phyloP scores from a whole-genome alignment of 345 rosid species.

The Moricandia moricandioides region DNA sequence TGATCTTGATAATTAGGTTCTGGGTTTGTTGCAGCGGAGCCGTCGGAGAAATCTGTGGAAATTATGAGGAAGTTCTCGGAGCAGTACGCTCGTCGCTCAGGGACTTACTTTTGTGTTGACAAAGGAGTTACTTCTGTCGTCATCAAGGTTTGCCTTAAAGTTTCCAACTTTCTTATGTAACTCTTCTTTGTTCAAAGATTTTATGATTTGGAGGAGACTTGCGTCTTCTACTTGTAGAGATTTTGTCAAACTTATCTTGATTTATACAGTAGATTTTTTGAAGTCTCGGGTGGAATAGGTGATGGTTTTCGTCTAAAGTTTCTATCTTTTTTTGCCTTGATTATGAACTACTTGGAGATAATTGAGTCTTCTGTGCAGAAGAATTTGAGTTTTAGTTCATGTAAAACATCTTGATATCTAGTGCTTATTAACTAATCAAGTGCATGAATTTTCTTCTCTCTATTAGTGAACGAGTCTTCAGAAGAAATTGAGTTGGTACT shows the following conservation, averaged over 20 bases:
- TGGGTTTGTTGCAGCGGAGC: constrained; percentile 53
- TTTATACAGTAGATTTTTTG: not conserved
- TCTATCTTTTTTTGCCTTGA: not conserved
- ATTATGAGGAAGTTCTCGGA: constrained; percentile 98
- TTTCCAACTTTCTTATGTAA: not conserved
- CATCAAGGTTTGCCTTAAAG: constrained; percentile 55
- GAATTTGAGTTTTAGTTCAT: not conserved
- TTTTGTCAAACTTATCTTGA: not conserved
- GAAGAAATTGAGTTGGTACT: not conserved
- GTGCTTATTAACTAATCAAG: not conserved
- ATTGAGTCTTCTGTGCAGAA: not conserved
- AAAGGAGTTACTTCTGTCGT: constrained; percentile 96
- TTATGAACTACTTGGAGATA: not conserved
- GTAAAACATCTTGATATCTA: not conserved
- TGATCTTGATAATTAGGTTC: not conserved
- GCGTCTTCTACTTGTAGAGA: not conserved
- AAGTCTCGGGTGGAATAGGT: not conserved
- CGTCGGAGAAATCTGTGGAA: constrained; percentile 84
- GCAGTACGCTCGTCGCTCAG: constrained; percentile 93
- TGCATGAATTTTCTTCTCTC: not conserved
- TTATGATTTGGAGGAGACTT: not conserved
- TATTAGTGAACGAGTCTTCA: not conserved
- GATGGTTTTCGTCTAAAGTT: not conserved
- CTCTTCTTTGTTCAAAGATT: not conserved
- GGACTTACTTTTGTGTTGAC: constrained; percentile 86